Percentiles rank a stretch among this genome's conserved stretches.
phyloP scores from a whole-genome alignment of 1,284 basidiomycete species.

The Anthracocystis panici-leucophaei region DNA sequence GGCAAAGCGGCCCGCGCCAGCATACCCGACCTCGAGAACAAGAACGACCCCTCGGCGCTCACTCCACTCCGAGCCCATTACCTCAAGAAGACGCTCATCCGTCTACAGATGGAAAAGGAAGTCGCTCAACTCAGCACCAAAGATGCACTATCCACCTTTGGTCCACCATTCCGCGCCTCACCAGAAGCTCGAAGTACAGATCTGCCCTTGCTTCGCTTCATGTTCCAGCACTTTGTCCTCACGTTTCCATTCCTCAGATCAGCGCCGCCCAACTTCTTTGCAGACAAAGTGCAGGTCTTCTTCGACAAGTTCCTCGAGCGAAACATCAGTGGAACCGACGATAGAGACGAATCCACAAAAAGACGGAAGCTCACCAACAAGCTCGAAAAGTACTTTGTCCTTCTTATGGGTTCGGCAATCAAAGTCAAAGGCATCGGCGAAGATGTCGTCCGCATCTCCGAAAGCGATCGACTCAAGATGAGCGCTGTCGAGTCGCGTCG shows the following conservation, averaged over 20 bases:
- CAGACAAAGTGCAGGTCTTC: conserved; percentile 68
- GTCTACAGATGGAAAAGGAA: conserved; percentile 79
- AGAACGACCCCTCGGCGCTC: conserved; percentile 70
- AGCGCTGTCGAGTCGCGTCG: conserved; percentile 54
- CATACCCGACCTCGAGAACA: conserved; percentile 39
- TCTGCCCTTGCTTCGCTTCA: conserved; percentile 64
- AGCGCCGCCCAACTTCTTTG: conserved; percentile 67
- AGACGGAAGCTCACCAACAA: conserved; percentile 51
- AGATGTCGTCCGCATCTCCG: conserved; percentile 64
- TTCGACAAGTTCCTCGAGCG: conserved; percentile 63
- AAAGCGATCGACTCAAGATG: conserved; percentile 56
- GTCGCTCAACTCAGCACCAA: conserved; percentile 53
- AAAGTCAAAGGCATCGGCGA: conserved; percentile 55
- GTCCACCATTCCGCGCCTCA: conserved; percentile 66
- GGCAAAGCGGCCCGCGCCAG: conserved; percentile 39
- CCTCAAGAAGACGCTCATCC: conserved; percentile 92
- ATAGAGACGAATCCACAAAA: conserved; percentile 58
- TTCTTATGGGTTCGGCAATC: conserved; percentile 63
- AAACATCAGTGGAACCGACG: conserved; percentile 61
- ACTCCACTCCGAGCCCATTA: conserved; percentile 91
- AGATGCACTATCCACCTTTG: conserved; percentile 65
- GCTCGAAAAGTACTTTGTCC: conserved; percentile 55
- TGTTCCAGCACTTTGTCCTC: conserved; percentile 68
- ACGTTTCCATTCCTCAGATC: conserved; percentile 67
- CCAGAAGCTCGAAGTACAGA: conserved; percentile 43